A percentile compares a stretch with the other conserved stretches of the same genome.
phyloP scores from a whole-genome alignment of 192 early-diverging fungal genomes.

The Haplosporangium gracile region DNA sequence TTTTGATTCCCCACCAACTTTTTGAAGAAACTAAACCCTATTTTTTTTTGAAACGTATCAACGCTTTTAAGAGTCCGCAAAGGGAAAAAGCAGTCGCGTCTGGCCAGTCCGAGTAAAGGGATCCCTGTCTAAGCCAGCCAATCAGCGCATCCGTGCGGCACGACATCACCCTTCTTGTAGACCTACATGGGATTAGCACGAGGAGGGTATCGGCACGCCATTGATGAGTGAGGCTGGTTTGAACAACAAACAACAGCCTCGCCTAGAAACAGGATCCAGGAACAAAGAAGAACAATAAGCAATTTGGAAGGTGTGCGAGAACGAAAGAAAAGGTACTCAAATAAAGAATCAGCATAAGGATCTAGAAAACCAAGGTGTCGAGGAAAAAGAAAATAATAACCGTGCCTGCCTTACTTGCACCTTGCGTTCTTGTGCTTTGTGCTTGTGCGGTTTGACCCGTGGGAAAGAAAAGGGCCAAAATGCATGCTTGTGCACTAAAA shows the following conservation, averaged over 20 bases:
- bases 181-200: background rate
- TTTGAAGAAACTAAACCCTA: background rate
- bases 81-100: background rate
- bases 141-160: background rate
- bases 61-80: background rate
- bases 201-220: background rate
- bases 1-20: background rate
- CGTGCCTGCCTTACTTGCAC: background rate
- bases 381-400: background rate
- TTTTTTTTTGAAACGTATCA: constrained; percentile 3
- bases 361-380: background rate
- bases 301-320: no score
- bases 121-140: constrained; percentile 14
- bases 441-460: background rate
- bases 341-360: background rate
- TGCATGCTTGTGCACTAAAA: background rate
- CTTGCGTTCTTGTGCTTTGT: no score
- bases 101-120: background rate
- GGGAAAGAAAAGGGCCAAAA: background rate
- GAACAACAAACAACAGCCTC: no score
- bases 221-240: no score
- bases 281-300: no score
- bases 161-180: background rate
- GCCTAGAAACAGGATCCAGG: no score
- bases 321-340: background rate